A percentile compares a stretch with the other conserved stretches of the same genome.
phyloP scores from a whole-genome alignment of 495 filamentous ascomycete species.

The Xanthoparmelia taractica region DNA sequence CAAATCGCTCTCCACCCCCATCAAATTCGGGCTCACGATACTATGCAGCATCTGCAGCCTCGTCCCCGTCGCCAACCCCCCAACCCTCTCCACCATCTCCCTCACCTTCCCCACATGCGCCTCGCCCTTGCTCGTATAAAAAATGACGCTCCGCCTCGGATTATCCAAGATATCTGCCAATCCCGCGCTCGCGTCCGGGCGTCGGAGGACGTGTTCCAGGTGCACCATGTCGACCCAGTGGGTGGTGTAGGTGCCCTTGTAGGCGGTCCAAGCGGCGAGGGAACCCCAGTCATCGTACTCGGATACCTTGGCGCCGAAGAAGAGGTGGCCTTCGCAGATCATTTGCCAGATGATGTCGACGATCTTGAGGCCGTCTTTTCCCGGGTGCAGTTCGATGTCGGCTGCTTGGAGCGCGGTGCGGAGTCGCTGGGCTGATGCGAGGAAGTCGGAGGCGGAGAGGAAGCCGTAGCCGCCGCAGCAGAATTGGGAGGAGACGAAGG shows the following conservation, averaged over 20 bases:
- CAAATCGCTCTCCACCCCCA: conserved; percentile 6
- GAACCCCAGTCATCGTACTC: conserved; percentile 4
- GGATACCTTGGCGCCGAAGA: conserved; percentile 5
- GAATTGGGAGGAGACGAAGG: conserved; percentile 7
- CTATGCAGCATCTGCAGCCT: not conserved
- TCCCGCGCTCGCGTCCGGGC: not conserved
- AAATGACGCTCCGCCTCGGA: not conserved
- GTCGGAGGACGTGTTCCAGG: not conserved
- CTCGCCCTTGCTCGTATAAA: not conserved
- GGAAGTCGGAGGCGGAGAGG: conserved; percentile 2
- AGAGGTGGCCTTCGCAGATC: conserved; percentile 1
- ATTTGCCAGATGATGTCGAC: conserved; percentile 1
- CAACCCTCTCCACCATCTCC: not conserved
- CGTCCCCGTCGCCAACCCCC: not conserved
- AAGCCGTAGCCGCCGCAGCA: conserved; percentile 7
- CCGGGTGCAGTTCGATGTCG: not conserved
- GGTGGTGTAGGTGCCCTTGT: not conserved
- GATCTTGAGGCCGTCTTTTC: not conserved
- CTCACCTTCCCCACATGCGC: not conserved
- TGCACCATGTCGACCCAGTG: conserved; percentile 4
- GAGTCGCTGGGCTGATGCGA: not conserved
- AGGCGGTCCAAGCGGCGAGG: conserved; percentile 1
- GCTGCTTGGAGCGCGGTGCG: not conserved
- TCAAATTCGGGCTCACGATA: conserved; percentile 2
- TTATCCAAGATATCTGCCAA: not conserved